Evolutionary conservation across 2,329 filamentous ascomycete genomes (phyloP).

Genomic region (Stemphylium beticola): DNA sequence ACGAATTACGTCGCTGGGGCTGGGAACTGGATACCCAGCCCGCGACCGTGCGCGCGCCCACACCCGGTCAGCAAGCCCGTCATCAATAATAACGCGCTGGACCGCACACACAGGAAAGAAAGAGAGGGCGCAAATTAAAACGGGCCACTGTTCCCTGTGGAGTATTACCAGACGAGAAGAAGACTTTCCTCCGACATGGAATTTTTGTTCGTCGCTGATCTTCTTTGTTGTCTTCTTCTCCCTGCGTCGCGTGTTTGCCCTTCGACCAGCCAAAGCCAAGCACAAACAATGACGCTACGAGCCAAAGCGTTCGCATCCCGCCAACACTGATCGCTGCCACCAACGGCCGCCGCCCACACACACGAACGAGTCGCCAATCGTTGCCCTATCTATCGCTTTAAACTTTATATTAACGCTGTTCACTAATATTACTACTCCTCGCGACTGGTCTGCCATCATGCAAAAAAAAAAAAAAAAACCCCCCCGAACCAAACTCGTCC

Average conservation of each 20-base stretch:
- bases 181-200: too few relatives aligned
- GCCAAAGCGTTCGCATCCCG: constrained; percentile 20
- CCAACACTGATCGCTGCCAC: constrained; percentile 10
- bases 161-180: too few relatives aligned
- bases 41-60: constrained; percentile 18
- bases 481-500: too few relatives aligned
- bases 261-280: not conserved
- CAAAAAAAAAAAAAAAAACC: not conserved
- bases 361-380: constrained; percentile 18
- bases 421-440: too few relatives aligned
- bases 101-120: not conserved
- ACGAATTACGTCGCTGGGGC: constrained; percentile 19
- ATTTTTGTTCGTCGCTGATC: too few relatives aligned
- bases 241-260: not conserved
- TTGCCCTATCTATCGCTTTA: constrained; percentile 10
- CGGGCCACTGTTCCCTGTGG: too few relatives aligned
- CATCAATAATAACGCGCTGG: constrained; percentile 3
- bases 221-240: too few relatives aligned
- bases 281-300: constrained; percentile 23
- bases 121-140: too few relatives aligned
- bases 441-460: not conserved
- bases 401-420: not conserved
- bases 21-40: not conserved
- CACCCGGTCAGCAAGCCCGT: not conserved
- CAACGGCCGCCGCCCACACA: constrained; percentile 13